A percentile compares a stretch with the other conserved stretches of the same genome.
Evolutionary conservation across 345 rosid species (phyloP).

Genomic region (Gossypium herbaceum): DNA sequence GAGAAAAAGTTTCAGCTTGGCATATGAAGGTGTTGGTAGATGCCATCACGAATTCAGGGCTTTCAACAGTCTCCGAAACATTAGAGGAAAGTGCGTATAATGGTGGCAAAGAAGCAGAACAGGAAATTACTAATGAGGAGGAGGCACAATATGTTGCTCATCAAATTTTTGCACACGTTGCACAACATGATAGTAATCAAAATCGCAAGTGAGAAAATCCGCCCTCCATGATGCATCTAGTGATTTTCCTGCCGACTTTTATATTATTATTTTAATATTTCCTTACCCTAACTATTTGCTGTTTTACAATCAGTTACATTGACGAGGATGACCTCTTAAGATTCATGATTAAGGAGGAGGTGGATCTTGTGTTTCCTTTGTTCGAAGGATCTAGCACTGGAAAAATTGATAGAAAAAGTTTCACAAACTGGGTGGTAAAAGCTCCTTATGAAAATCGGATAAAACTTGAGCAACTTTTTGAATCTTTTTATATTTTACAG

Average conservation of each 20-base stretch:
- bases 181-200: constrained; percentile 22
- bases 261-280: too few relatives aligned
- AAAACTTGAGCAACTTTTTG: background rate
- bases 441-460: background rate
- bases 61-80: constrained; percentile 64
- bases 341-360: constrained; percentile 90
- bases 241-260: background rate
- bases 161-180: constrained; percentile 58
- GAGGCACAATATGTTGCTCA: constrained; percentile 74
- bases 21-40: constrained; percentile 83
- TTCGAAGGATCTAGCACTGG: constrained; percentile 55
- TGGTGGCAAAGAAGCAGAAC: constrained; percentile 40
- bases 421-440: constrained; percentile 81
- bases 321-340: constrained; percentile 67
- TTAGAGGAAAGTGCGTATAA: constrained; percentile 48
- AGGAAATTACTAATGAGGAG: constrained; percentile 73
- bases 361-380: constrained; percentile 66
- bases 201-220: constrained; percentile 39
- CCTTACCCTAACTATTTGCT: constrained; percentile 9
- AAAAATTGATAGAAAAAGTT: constrained; percentile 51
- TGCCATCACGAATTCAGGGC: constrained; percentile 58
- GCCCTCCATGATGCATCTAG: background rate
- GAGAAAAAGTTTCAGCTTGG: constrained; percentile 87
- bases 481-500: background rate
- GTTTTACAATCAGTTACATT: constrained; percentile 47